A percentile compares a stretch with the other conserved stretches of the same genome.
Evolutionary conservation across 352 stramenopile species (phyloP).

Genomic region (Globisporangium megalacanthum): DNA sequence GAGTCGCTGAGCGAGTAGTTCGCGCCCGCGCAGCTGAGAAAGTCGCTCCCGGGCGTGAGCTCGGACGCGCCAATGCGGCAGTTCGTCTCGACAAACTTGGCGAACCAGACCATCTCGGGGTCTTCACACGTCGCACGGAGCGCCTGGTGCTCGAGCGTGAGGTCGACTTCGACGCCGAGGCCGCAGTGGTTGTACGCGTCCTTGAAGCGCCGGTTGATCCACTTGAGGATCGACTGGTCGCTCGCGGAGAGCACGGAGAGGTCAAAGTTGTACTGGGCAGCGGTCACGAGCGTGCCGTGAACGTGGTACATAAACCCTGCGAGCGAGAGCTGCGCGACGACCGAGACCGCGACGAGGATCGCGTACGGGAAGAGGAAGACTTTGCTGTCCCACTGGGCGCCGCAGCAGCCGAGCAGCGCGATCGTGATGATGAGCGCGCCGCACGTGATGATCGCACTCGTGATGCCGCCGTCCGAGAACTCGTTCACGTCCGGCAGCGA

Average conservation of each 20-base stretch:
- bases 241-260: constrained; percentile 40
- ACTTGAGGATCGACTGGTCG: constrained; percentile 62
- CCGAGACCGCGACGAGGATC: constrained; percentile 70
- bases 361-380: constrained; percentile 82
- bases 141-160: constrained; percentile 30
- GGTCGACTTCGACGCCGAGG: constrained; percentile 57
- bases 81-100: constrained; percentile 61
- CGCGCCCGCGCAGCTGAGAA: constrained; percentile 60
- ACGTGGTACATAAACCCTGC: constrained; percentile 80
- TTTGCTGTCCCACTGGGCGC: constrained; percentile 83
- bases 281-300: constrained; percentile 59
- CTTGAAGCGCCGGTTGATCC: constrained; percentile 77
- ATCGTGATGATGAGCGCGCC: constrained; percentile 75
- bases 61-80: constrained; percentile 58
- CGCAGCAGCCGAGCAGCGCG: constrained; percentile 69
- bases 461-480: constrained; percentile 76
- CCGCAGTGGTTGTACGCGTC: constrained; percentile 70
- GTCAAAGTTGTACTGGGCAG: constrained; percentile 68
- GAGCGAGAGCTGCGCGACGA: constrained; percentile 71
- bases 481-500: constrained; percentile 72
- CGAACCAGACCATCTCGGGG: constrained; percentile 64
- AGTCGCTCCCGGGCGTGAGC: constrained; percentile 47
- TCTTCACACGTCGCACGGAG: constrained; percentile 55
- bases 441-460: constrained; percentile 75
- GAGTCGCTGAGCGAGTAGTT: constrained; percentile 56